A percentile compares a stretch with the other conserved stretches of the same genome.
phyloP scores from a whole-genome alignment of 176 grass and related monocot genomes.

The Puccinellia tenuiflora region DNA sequence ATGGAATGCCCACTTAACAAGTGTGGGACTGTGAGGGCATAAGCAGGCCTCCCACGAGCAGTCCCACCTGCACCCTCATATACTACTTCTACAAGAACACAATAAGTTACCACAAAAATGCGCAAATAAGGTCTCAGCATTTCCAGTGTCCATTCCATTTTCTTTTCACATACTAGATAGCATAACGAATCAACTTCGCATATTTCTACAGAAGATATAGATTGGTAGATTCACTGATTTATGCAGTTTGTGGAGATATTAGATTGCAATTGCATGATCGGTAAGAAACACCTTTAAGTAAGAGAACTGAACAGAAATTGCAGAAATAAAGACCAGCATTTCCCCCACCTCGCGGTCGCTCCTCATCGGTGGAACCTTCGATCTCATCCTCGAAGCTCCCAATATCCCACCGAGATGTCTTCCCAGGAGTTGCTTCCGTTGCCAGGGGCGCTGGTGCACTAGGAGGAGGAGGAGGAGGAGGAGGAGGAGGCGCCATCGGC shows the following conservation, averaged over 20 bases:
- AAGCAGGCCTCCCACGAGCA: not conserved
- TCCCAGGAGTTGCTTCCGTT: slow-evolving; percentile 7
- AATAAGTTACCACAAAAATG: no score
- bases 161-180: not conserved
- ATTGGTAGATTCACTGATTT: not conserved
- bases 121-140: not conserved
- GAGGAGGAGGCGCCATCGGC: not conserved
- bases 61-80: not conserved
- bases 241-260: not conserved
- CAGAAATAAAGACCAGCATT: not conserved
- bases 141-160: not conserved
- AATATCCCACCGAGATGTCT: not conserved
- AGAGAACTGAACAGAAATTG: not conserved
- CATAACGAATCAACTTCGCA: not conserved
- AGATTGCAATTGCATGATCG: not conserved
- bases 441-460: not conserved
- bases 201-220: not conserved
- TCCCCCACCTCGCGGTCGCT: slow-evolving; percentile 33
- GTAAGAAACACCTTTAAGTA: not conserved
- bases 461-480: not conserved
- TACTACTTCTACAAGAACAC: not conserved
- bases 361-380: slow-evolving; percentile 54
- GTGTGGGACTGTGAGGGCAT: not conserved
- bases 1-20: not conserved
- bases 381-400: slow-evolving; percentile 56